Evolutionary conservation across 2,329 filamentous ascomycete species (phyloP), one percentile per base, ranked within the genome.

Genomic region (Cercospora canescens): DNA sequence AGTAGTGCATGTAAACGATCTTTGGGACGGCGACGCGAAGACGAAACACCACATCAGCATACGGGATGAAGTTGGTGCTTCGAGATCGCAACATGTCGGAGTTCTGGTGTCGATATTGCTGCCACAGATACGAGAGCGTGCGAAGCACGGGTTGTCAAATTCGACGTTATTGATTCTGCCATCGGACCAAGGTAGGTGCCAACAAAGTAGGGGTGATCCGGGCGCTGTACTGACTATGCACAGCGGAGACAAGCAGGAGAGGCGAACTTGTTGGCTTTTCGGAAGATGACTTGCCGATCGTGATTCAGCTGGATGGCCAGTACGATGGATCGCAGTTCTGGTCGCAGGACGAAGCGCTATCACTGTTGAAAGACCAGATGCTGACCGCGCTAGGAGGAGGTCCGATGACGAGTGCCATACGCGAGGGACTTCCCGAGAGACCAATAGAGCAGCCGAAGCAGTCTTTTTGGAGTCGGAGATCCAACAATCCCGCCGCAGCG

Each of bases 31-130:
- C 18, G 67, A 71, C 18, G 37, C 63, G 11, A 73, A 73, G 21
- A 61, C 16, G 24, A 45, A 60, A n/a, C 69, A 70, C 14, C 67
- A 65, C 18, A 70, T 73, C 63, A 76, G 65, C 62, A 72, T 77
- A 30, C 64, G 71, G 16, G 71, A 75, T 34, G 73, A 77, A 67
- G 69, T 76, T 45, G 70, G 68, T 26, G 61, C 70, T 34, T 76
- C 74, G 16, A 70, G 75, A 56, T 69, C 69, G 14, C 73, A 74
- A 60, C 74, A 76, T 65, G 74, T 77, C n/a, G 72, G 73, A 32
- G 69, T 71, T 28, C 52, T 76, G 16, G 72, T 75, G 9, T 64
- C 68, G 16, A 74, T 69, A 41, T 48, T 75, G 24, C 45, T 71
- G 37, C 72, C 67, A n/a, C 70, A 70, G 9, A 67, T 74, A 54